A percentile compares a stretch with the other conserved stretches of the same genome.
phyloP scores from a whole-genome alignment of 768 basidiomycete species.

The Suillus subalutaceus region DNA sequence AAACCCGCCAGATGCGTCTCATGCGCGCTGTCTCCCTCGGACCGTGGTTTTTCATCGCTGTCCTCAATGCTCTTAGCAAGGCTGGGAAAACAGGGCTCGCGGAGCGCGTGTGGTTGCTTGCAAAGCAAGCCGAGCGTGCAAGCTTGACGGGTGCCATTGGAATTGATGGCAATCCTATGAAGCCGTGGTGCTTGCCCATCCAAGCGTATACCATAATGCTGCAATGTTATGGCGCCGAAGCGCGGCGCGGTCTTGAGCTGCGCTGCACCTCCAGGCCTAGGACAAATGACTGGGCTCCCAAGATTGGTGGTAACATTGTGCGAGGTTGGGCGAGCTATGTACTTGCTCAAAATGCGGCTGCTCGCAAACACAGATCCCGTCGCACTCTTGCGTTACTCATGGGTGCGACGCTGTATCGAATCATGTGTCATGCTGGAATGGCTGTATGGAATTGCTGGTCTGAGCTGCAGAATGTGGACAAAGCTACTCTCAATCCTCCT shows the following conservation, averaged over 20 bases:
- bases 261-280: conserved; percentile 13
- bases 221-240: conserved; percentile 55
- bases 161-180: conserved; percentile 21
- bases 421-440: conserved; percentile 38
- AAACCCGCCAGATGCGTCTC: conserved; percentile 36
- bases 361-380: conserved; percentile 27
- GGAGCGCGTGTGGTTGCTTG: conserved; percentile 67
- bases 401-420: conserved; percentile 36
- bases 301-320: conserved; percentile 23
- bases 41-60: conserved; percentile 57
- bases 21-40: conserved; percentile 52
- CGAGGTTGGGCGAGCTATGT: conserved; percentile 41
- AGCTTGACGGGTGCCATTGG: conserved; percentile 38
- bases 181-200: conserved; percentile 68
- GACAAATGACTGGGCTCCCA: conserved; percentile 23
- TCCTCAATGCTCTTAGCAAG: conserved; percentile 65
- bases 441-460: conserved; percentile 28
- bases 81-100: conserved; percentile 55
- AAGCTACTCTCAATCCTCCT: conserved; percentile 39
- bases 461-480: conserved; percentile 25
- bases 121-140: conserved; percentile 55
- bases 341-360: conserved; percentile 24
- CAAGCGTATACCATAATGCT: conserved; percentile 77
- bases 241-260: conserved; percentile 30
- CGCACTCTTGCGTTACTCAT: conserved; percentile 33